phyloP scores from a whole-genome alignment of 139 green algal genomes.

The Picochlorum sp. region DNA sequence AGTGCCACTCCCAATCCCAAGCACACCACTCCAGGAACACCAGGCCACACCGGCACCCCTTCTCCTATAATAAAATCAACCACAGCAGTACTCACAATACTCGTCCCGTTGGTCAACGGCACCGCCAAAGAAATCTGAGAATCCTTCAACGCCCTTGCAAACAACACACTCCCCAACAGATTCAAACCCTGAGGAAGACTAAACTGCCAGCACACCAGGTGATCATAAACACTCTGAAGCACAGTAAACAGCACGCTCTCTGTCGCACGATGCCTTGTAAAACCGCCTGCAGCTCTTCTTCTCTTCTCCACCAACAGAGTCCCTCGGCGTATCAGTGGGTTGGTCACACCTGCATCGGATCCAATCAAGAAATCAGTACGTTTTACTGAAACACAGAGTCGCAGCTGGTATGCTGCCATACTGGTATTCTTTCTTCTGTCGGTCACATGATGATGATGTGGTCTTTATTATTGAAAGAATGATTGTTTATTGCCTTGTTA shows the following conservation, averaged over 20 bases:
- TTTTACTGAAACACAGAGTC: too few species aligned
- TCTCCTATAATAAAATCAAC: conserved; percentile 56
- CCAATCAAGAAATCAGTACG: too few species aligned
- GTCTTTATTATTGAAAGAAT: too few species aligned
- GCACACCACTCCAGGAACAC: conserved; percentile 32
- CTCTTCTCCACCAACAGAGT: conserved; percentile 7
- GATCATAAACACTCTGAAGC: neutral
- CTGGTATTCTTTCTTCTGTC: too few species aligned
- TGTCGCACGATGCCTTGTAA: too few species aligned
- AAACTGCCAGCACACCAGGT: conserved; percentile 23
- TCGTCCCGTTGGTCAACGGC: conserved; percentile 60
- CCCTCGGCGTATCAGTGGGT: conserved; percentile 51
- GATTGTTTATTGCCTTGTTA: too few species aligned
- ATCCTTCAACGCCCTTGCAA: conserved; percentile 37
- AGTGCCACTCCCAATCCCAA: conserved; percentile 24
- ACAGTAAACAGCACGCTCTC: too few species aligned
- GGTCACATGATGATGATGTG: too few species aligned
- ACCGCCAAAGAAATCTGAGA: conserved; percentile 35
- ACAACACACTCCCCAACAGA: conserved; percentile 39
- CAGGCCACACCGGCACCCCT: conserved; percentile 14
- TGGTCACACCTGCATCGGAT: conserved; percentile 27
- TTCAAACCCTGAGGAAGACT: conserved; percentile 40
- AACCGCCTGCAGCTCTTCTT: too few species aligned
- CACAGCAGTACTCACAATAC: conserved; percentile 49
- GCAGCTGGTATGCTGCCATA: too few species aligned